Percentiles rank a stretch among this genome's conserved stretches.
Evolutionary conservation across 1,284 basidiomycete genomes (phyloP).

Genomic region (Trichosporon ovoides): DNA sequence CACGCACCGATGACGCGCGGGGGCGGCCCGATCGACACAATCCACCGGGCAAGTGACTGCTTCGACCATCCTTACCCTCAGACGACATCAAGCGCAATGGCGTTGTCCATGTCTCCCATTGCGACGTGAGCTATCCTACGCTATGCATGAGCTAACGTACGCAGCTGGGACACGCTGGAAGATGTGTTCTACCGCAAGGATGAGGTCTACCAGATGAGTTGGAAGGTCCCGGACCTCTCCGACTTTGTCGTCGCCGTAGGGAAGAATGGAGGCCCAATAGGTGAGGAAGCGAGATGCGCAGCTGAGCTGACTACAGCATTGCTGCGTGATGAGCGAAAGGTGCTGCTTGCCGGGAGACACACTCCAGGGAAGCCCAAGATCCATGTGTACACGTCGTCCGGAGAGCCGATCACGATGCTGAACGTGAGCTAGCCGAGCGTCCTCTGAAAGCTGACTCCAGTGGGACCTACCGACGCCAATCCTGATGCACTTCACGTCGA

Average conservation of each 20-base stretch:
- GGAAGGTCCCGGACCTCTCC: constrained; percentile 69
- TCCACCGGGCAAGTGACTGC: not conserved
- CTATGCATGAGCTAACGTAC: not conserved
- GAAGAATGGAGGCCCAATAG: constrained; percentile 80
- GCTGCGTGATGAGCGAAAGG: constrained; percentile 75
- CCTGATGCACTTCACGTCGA: constrained; percentile 47
- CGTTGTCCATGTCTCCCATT: constrained; percentile 21
- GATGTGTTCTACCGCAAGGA: constrained; percentile 57
- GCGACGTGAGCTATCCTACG: constrained; percentile 15
- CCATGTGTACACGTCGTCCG: constrained; percentile 52
- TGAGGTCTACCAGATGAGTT: constrained; percentile 76
- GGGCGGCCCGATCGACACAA: not conserved
- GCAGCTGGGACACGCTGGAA: constrained; percentile 50
- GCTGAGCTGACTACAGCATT: constrained; percentile 54
- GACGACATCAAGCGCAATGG: constrained; percentile 14
- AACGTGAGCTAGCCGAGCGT: constrained; percentile 20
- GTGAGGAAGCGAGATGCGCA: constrained; percentile 47
- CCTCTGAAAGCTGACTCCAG: constrained; percentile 21
- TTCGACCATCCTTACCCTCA: not conserved
- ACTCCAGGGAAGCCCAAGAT: constrained; percentile 62
- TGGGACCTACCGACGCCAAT: constrained; percentile 43
- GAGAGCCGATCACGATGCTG: constrained; percentile 49
- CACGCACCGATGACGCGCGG: constrained; percentile 2
- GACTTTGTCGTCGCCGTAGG: constrained; percentile 79
- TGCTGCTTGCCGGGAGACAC: constrained; percentile 67